These are phyloP conservation scores for Quercus phellos DNA, from an alignment of 331 rosid species.

Conservation along the genomic window DNA sequence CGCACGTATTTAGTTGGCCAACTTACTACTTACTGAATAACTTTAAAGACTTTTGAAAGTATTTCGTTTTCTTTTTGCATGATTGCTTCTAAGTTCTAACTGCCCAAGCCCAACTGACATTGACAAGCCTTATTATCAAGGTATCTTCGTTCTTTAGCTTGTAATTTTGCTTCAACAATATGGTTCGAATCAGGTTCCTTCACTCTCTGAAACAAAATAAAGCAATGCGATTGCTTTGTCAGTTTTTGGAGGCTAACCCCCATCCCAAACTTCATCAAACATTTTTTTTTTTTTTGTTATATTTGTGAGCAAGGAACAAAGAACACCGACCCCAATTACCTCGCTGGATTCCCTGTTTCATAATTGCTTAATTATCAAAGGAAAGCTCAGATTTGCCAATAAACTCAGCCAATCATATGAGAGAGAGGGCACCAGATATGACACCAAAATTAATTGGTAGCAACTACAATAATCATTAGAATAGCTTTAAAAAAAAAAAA, in stretches of 20 bases:
- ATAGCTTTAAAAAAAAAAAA: no score
- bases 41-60: not conserved
- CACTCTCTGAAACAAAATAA: slow-evolving; percentile 1
- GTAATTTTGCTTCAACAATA: not conserved
- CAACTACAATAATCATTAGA: not conserved
- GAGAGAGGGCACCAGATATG: not conserved
- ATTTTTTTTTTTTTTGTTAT: not conserved
- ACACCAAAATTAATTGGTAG: not conserved
- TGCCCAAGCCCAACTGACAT: not conserved
- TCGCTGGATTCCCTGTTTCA: not conserved
- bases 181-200: slow-evolving; percentile 15
- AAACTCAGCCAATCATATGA: not conserved
- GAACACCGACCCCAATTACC: not conserved
- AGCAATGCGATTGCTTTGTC: not conserved
- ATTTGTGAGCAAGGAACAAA: not conserved
- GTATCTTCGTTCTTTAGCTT: slow-evolving; percentile 11
- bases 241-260: not conserved
- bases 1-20: no score
- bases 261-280: not conserved
- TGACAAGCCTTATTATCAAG: slow-evolving; percentile 1
- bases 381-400: not conserved
- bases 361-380: not conserved
- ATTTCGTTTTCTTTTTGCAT: not conserved
- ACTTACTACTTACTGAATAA: not conserved
- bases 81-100: not conserved